phyloP scores from a whole-genome alignment of 805 yeast species.

The Nakazawaea laoshanensis region DNA sequence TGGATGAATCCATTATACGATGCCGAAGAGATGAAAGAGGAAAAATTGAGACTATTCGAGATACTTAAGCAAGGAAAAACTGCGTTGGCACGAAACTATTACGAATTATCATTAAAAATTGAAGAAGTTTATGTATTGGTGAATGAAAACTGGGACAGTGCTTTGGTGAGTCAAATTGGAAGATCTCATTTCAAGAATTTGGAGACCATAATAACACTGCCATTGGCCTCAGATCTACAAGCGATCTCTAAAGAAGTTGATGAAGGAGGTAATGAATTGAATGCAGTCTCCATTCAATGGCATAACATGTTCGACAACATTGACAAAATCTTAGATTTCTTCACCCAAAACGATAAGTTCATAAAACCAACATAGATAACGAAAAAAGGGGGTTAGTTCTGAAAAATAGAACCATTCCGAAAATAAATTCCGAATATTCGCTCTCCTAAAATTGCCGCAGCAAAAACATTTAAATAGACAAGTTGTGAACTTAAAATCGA shows the following conservation, averaged over 20 bases:
- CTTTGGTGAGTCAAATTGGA: background rate
- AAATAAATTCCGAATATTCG: no score
- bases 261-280: background rate
- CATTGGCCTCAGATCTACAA: background rate
- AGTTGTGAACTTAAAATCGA: no score
- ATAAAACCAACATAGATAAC: background rate
- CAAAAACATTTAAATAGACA: no score
- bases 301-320: background rate
- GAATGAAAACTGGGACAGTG: background rate
- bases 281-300: background rate
- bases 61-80: background rate
- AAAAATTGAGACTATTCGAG: background rate
- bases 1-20: background rate
- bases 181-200: background rate
- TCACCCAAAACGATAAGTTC: background rate
- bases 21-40: background rate
- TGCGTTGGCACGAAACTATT: background rate
- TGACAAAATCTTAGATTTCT: background rate
- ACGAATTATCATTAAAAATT: background rate
- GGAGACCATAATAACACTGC: background rate
- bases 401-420: background rate
- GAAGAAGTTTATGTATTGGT: background rate
- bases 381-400: background rate
- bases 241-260: background rate
- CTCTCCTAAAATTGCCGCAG: no score